Evolutionary conservation across 176 grass and related monocot genomes (phyloP).

Genomic region (Oryza meridionalis): DNA sequence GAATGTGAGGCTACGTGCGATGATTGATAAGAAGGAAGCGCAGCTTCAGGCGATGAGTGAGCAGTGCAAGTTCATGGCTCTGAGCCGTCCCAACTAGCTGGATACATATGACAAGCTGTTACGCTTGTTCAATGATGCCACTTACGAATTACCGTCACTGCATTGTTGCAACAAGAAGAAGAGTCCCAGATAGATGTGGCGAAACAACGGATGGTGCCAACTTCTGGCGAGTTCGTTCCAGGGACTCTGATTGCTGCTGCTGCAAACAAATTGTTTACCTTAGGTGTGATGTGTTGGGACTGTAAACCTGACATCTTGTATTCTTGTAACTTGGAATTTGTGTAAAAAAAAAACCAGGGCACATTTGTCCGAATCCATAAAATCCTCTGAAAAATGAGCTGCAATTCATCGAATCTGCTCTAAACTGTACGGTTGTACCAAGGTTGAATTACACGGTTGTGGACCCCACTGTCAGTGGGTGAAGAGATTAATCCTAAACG

Average conservation of each 20-base stretch:
- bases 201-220: background rate
- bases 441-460: no score
- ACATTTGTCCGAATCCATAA: background rate
- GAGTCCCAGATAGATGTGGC: background rate
- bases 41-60: slow-evolving; percentile 86
- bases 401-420: background rate
- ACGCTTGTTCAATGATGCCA: slow-evolving; percentile 31
- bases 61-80: slow-evolving; percentile 93
- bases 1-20: slow-evolving; percentile 73
- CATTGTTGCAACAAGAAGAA: background rate
- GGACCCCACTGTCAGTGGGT: no score
- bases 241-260: background rate
- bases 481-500: background rate
- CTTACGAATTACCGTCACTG: slow-evolving; percentile 35
- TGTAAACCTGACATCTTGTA: slow-evolving; percentile 24
- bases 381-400: background rate
- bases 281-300: slow-evolving; percentile 10
- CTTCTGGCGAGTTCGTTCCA: background rate
- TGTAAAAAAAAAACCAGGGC: slow-evolving; percentile 5
- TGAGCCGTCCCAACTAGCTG: slow-evolving; percentile 52
- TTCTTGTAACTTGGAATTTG: background rate
- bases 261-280: slow-evolving; percentile 18
- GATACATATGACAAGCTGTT: background rate
- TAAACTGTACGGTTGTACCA: no score
- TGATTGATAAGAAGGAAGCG: slow-evolving; percentile 83